Base-by-base conservation (phyloP, 768 basidiomycete species). In the Cystobasidium onofrii region DNA sequence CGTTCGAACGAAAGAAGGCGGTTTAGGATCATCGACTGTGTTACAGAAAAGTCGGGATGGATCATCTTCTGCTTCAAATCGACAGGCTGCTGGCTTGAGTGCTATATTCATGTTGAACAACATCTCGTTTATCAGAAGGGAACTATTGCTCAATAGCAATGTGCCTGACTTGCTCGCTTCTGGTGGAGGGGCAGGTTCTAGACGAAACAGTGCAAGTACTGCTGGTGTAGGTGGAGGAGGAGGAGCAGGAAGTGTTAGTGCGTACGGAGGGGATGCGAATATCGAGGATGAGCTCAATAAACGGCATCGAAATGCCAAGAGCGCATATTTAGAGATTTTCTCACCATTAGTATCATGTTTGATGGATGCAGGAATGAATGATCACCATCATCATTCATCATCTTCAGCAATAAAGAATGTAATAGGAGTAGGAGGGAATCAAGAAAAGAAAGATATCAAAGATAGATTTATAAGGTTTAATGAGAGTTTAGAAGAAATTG, bases 81-180 rank as follows among this genome's bases (percentile, higher is more conserved):
- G 70, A 36, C 54, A 61, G 20, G 64, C 70, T 18, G 43, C 46
- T 0, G 76, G 76, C 2, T 57, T 76, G 1, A 36, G 75, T 0
- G 34, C 78, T 41, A 78, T 79, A 33, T 79, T 77, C 74, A 66
- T 76, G 31, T 75, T 79, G 44, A 79, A 79, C 76, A 78, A 78
- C 71, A 44, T 79, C 7, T 76, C 78, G 1, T 78, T 73, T 73
- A 43, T 79, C 33, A 76, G 78, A 0, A 76, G 77, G 54, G 73
- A 76, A 31, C 33, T 75, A 44, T 73, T 78, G 23, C 71, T 77
- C 12, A 74, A 76, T 34, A 74, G 73, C 20, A 73, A 73, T 43
- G 57, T 43, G 20, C 64, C 72, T 13, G 79, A 79, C 67, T 67
- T 77, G 7, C 73, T 79, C 33, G 65, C 44, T n/a, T 43, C 41